Base-by-base conservation (phyloP, 257 asterid species). In the Solanum lycopersicoides region DNA sequence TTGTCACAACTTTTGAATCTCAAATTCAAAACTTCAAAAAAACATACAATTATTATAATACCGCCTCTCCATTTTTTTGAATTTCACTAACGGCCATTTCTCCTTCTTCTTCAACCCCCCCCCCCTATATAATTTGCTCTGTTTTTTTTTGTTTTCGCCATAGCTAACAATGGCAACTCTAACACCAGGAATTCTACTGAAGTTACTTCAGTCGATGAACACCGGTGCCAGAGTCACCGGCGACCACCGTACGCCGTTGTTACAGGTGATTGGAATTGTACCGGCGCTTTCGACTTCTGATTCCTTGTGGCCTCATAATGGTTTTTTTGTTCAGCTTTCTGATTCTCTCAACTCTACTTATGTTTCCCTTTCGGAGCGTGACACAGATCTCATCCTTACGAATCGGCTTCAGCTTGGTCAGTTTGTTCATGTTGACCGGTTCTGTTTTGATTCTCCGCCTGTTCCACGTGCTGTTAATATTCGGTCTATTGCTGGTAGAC, bases 221-320 rank as follows among this genome's bases (percentile, higher is more conserved):
- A 90, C 99, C 87, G 12, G 89, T 83, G 88, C 96, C 44, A 92
- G 92, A 80, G 98, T 96, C 89, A 89, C 98, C 92, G 99, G 99
- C 53, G 99, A 95, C 97, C 99, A 95, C 94, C 99, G 99, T 79
- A 91, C 93, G 79, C 97, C 99, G 20, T 96, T 97, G 89, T 96
- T 97, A 85, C 99, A 97, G 88, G 95, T 97, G 84, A 92, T 95
- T 86, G 98, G 98, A 32, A 96, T 97, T 4, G 92, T 96, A 0
- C 99, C 99, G 0, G 98, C 99, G 3, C 96, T 95, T 85, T 93
- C 99, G 82, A 86, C 94, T 83, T 65, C 93, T 71, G 96, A 95
- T 83, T 93, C 99, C 3, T 92, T 96, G 37, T 95, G 95, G 95
- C 91, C 99, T 3, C 93, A 96, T 92, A 88, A 94, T 68, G 99